A percentile compares a stretch with the other conserved stretches of the same genome.
These are phyloP conservation scores for Usnea hakonensis DNA, from an alignment of 495 filamentous ascomycete genomes.

Conservation along the genomic window DNA sequence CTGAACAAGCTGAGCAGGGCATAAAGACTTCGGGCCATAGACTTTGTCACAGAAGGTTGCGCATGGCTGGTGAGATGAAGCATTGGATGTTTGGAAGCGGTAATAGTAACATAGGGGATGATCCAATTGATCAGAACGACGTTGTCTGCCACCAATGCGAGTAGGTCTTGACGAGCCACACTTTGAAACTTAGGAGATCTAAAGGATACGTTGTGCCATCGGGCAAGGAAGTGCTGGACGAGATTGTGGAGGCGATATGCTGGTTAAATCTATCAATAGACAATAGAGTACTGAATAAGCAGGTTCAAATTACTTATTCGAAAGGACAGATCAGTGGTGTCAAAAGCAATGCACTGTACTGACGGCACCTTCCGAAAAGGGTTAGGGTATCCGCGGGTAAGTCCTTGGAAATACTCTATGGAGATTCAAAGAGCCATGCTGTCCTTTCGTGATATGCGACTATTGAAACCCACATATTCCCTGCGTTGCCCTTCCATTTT, in stretches of 20 bases:
- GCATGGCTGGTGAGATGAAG: background rate
- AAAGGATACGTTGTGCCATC: background rate
- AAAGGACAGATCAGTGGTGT: background rate
- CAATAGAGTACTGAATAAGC: no score
- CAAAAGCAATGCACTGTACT: background rate
- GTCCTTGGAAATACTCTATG: background rate
- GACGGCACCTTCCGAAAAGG: slow-evolving; percentile 8
- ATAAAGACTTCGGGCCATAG: background rate
- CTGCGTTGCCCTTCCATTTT: background rate
- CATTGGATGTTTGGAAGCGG: slow-evolving; percentile 2
- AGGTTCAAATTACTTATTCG: background rate
- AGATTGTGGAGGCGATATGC: background rate
- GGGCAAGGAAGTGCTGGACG: background rate
- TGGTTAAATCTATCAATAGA: background rate
- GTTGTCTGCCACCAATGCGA: background rate
- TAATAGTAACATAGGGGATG: background rate
- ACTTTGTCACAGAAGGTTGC: background rate
- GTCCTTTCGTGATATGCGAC: slow-evolving; percentile 14
- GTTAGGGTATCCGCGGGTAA: slow-evolving; percentile 12
- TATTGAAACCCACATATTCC: slow-evolving; percentile 6
- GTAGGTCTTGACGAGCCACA: background rate
- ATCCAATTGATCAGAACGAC: background rate
- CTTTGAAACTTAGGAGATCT: background rate
- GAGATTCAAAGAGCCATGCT: slow-evolving; percentile 14
- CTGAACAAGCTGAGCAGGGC: background rate